Conservation (phyloP, 352 stramenopile genomes). For the Globisporangium acanthophoron region DNA sequence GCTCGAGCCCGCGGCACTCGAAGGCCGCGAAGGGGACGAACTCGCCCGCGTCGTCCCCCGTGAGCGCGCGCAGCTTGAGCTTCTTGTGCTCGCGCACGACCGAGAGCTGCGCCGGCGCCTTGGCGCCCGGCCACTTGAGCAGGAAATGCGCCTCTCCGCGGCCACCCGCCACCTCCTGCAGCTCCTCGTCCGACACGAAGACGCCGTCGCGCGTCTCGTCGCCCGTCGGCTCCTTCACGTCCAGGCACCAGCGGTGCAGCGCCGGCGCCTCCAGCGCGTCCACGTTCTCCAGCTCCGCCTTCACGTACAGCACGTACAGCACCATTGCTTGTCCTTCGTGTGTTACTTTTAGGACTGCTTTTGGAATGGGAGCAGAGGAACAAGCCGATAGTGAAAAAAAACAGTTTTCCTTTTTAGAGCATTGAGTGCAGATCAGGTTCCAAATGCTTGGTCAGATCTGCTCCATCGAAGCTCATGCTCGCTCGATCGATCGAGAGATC, state of each 20-base stretch:
- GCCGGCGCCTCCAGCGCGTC: conserved; percentile 59
- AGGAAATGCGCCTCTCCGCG: conserved; percentile 75
- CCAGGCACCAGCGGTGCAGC: conserved; percentile 76
- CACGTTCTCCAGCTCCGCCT: conserved; percentile 86
- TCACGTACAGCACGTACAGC: conserved; percentile 84
- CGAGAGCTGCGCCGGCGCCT: conserved; percentile 74
- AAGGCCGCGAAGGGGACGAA: conserved; percentile 84
- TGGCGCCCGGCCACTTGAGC: conserved; percentile 83
- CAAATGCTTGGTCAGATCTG: no score
- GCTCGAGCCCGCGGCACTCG: conserved; percentile 82
- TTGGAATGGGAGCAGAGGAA: no score
- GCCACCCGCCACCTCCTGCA: conserved; percentile 64
- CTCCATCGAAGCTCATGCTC: no score
- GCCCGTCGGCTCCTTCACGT: conserved; percentile 75
- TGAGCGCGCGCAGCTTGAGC: conserved; percentile 50
- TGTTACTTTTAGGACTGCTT: neutral
- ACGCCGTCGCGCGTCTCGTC: conserved; percentile 76
- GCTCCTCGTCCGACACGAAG: conserved; percentile 78
- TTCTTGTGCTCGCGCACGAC: conserved; percentile 87
- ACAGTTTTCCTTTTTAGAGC: no score
- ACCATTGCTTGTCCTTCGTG: conserved; percentile 41
- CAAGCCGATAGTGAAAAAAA: conserved; percentile 8
- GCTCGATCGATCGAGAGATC: no score
- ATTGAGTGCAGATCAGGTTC: no score
- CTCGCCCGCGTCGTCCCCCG: conserved; percentile 53